phyloP scores from a whole-genome alignment of 768 basidiomycete genomes.

The Boletus sp. region DNA sequence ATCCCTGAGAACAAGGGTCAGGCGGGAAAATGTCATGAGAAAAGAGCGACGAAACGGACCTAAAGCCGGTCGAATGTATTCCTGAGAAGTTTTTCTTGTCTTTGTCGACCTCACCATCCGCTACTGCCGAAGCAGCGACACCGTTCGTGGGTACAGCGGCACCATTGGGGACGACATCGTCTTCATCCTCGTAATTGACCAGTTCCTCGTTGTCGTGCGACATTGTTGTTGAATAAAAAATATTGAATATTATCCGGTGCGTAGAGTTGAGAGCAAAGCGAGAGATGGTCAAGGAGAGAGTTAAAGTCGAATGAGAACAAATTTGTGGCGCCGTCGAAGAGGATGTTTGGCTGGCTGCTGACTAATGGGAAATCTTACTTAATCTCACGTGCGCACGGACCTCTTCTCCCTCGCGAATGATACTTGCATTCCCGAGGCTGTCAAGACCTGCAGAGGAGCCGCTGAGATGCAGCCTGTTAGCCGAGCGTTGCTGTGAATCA shows the following conservation, averaged over 20 bases:
- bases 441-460: background rate
- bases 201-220: slow-evolving; percentile 87
- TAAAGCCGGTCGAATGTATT: slow-evolving; percentile 99
- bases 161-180: slow-evolving; percentile 69
- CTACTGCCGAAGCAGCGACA: slow-evolving; percentile 44
- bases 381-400: slow-evolving; percentile 31
- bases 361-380: slow-evolving; percentile 22
- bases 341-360: slow-evolving; percentile 17
- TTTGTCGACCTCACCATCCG: slow-evolving; percentile 59
- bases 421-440: background rate
- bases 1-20: slow-evolving; percentile 54
- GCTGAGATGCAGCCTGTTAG: slow-evolving; percentile 3
- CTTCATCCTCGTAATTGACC: slow-evolving; percentile 92
- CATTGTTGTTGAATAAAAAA: slow-evolving; percentile 44
- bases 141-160: slow-evolving; percentile 45
- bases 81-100: slow-evolving; percentile 99
- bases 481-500: slow-evolving; percentile 2
- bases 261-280: slow-evolving; percentile 23
- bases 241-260: slow-evolving; percentile 24
- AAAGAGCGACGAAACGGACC: slow-evolving; percentile 48
- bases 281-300: slow-evolving; percentile 18
- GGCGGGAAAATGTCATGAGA: background rate
- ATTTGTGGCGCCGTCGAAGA: slow-evolving; percentile 21
- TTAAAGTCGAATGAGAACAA: slow-evolving; percentile 20
- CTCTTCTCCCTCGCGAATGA: background rate